Evolutionary conservation across 331 rosid species (phyloP).

Genomic region (Cydonia oblonga): DNA sequence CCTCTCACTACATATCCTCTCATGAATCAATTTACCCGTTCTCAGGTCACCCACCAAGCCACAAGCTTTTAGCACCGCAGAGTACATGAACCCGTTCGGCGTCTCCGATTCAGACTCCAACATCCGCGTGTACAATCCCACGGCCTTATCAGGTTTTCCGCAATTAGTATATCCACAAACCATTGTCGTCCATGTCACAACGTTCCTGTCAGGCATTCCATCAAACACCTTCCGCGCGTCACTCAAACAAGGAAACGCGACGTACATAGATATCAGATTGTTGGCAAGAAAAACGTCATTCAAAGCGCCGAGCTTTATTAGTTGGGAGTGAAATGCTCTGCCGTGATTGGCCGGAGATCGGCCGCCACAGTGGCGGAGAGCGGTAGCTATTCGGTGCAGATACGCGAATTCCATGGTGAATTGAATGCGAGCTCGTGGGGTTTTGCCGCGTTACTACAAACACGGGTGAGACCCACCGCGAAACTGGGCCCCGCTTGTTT

Average conservation of each 20-base stretch:
- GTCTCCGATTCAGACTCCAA: conserved; percentile 28
- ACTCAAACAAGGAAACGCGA: conserved; percentile 10
- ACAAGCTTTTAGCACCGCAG: conserved; percentile 78
- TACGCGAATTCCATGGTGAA: conserved; percentile 19
- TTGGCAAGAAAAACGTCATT: conserved; percentile 41
- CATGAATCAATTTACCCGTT: conserved; percentile 48
- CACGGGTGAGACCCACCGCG: not conserved
- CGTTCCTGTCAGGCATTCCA: conserved; percentile 49
- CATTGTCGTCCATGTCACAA: conserved; percentile 67
- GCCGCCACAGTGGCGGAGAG: conserved; percentile 42
- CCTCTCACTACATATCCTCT: conserved; percentile 18
- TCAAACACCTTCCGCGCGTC: conserved; percentile 59
- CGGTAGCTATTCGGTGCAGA: conserved; percentile 33
- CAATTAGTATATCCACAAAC: conserved; percentile 46
- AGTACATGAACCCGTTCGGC: conserved; percentile 58
- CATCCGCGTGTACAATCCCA: conserved; percentile 38
- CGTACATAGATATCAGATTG: conserved; percentile 47
- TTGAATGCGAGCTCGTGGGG: not conserved
- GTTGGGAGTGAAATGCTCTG: conserved; percentile 44
- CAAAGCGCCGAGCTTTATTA: conserved; percentile 38
- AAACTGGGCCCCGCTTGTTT: not conserved
- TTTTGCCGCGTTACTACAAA: not conserved
- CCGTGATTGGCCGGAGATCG: conserved; percentile 36
- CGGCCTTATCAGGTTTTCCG: conserved; percentile 50
- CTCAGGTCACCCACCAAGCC: conserved; percentile 39